phyloP scores from a whole-genome alignment of 805 yeast genomes.

The Yarrowia porcina region DNA sequence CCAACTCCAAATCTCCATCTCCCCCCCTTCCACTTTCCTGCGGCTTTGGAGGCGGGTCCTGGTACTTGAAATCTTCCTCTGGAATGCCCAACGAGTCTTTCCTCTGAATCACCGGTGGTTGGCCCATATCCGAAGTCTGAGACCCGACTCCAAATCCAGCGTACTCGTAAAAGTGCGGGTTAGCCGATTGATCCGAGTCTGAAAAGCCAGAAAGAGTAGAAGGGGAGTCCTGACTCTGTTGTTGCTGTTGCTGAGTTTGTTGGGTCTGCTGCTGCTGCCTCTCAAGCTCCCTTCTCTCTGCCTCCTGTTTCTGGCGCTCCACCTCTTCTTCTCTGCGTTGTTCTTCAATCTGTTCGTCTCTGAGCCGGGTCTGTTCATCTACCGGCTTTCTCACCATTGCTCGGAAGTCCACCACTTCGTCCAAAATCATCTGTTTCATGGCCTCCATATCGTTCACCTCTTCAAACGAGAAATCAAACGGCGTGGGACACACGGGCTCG shows the following conservation, averaged over 20 bases:
- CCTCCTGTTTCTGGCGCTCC: slow-evolving; percentile 33
- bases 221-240: slow-evolving; percentile 26
- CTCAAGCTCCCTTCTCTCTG: slow-evolving; percentile 37
- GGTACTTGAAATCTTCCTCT: slow-evolving; percentile 42
- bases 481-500: slow-evolving; percentile 70
- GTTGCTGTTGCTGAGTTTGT: slow-evolving; percentile 27
- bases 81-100: slow-evolving; percentile 48
- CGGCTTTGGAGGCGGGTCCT: slow-evolving; percentile 60
- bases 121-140: slow-evolving; percentile 26
- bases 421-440: slow-evolving; percentile 72
- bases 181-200: slow-evolving; percentile 21
- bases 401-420: slow-evolving; percentile 76
- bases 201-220: slow-evolving; percentile 10
- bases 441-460: slow-evolving; percentile 71
- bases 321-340: slow-evolving; percentile 37
- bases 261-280: slow-evolving; percentile 30
- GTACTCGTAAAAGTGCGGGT: slow-evolving; percentile 21
- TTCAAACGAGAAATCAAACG: slow-evolving; percentile 87
- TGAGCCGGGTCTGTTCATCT: slow-evolving; percentile 34
- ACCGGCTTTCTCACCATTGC: slow-evolving; percentile 77
- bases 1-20: slow-evolving; percentile 53
- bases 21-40: slow-evolving; percentile 46
- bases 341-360: slow-evolving; percentile 34
- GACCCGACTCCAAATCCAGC: slow-evolving; percentile 22
- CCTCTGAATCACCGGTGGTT: slow-evolving; percentile 35